Base-by-base conservation (phyloP, 768 basidiomycete species). In the Russula emetica region DNA sequence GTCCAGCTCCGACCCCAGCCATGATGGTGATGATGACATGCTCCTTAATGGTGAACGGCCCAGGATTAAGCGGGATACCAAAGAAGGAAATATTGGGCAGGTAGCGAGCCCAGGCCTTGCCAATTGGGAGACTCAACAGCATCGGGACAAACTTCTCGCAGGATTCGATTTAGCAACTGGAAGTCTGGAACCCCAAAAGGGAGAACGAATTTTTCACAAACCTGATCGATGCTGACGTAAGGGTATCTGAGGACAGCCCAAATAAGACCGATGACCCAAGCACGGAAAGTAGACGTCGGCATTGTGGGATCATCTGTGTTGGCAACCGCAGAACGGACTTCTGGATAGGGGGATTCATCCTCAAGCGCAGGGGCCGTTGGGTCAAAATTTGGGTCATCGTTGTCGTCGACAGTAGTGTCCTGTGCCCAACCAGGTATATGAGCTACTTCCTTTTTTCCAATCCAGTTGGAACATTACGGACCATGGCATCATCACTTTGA, bases 21-120 rank as follows among this genome's bases (percentile, higher is more conserved):
- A 79, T 78, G 58, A 79, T 78, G n/a, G 69, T 75, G 62, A 79
- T 76, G 59, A 81, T 69, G 38, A 85, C 85, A 74, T 86, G 85
- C 71, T 90, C 89, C 74, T 91, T 91, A 70, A 90, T 83, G 2
- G 81, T 80, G 77, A 88, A 91, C 1, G 82, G 85, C 24, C 89
- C 89, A 14, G 85, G 85, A 69, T 87, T 87, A 47, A 87, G 67
- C 3, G 76, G 69, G 10, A 78, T 34, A 6, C 85, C 84, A 50
- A 85, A 78, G 22, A 86, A 72, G 58, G 75, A 80, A 71, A 81
- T 71, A 63, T 80, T 78, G 14, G 85, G 85, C 14, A 87, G 32
- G 40, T 80, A 64, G 24, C 76, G 74, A 8, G 84, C 86, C 82
- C 84, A 86, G 5, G 79, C 71, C 50, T 82, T 80, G 40, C 86